A percentile compares a stretch with the other conserved stretches of the same genome.
phyloP scores from a whole-genome alignment of 2,329 filamentous ascomycete genomes.

The Apiospora aurea region DNA sequence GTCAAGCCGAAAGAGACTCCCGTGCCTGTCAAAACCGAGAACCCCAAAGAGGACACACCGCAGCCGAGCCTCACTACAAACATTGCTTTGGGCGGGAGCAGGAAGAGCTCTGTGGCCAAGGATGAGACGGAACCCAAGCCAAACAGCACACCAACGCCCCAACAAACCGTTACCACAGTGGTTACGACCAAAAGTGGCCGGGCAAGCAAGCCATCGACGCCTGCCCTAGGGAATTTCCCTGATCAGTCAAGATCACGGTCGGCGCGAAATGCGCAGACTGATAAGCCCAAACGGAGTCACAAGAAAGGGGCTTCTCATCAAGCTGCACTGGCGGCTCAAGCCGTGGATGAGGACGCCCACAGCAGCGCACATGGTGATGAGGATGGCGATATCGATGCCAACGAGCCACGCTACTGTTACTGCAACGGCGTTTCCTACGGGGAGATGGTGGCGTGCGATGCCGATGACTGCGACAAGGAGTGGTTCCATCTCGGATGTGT shows the following conservation, averaged over 20 bases:
- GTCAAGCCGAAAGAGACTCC: slow-evolving; percentile 59
- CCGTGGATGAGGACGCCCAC: slow-evolving; percentile 53
- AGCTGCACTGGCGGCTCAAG: slow-evolving; percentile 47
- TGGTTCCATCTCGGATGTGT: slow-evolving; percentile 89
- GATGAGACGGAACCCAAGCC: slow-evolving; percentile 58
- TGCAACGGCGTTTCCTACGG: slow-evolving; percentile 83
- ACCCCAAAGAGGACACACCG: slow-evolving; percentile 42
- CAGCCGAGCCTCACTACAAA: slow-evolving; percentile 36
- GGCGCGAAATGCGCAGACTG: slow-evolving; percentile 51
- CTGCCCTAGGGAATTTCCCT: slow-evolving; percentile 65
- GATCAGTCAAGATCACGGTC: slow-evolving; percentile 63
- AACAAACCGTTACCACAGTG: slow-evolving; percentile 46
- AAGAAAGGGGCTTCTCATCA: slow-evolving; percentile 62
- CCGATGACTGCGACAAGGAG: slow-evolving; percentile 74
- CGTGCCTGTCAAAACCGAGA: slow-evolving; percentile 46
- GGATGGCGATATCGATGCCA: slow-evolving; percentile 69
- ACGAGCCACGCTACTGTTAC: slow-evolving; percentile 80
- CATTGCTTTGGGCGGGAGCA: slow-evolving; percentile 40
- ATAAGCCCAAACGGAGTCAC: slow-evolving; percentile 60
- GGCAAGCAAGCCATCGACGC: slow-evolving; percentile 72
- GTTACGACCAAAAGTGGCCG: slow-evolving; percentile 69
- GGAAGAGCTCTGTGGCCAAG: slow-evolving; percentile 49
- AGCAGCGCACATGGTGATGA: slow-evolving; percentile 53
- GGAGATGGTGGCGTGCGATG: slow-evolving; percentile 85
- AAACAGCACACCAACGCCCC: slow-evolving; percentile 46